Percentiles rank a stretch among this genome's conserved stretches.
These are phyloP conservation scores for Penicillium parvum DNA, from an alignment of 495 filamentous ascomycete genomes.

Conservation along the genomic window DNA sequence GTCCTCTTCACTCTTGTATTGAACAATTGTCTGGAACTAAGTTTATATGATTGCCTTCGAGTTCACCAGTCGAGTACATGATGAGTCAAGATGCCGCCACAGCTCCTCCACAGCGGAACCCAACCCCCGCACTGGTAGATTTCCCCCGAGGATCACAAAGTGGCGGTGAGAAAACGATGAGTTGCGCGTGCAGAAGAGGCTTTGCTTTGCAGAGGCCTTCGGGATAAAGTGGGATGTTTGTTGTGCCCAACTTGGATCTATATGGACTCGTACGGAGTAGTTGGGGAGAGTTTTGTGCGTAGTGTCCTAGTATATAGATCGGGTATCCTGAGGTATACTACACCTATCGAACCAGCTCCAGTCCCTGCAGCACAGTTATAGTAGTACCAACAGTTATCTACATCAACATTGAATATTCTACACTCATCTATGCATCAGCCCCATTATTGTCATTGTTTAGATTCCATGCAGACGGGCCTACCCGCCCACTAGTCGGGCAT, in stretches of 20 bases:
- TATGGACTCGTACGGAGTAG: too few species aligned
- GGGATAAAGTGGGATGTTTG: neutral
- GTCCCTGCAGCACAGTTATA: too few species aligned
- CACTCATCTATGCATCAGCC: neutral
- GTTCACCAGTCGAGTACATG: neutral
- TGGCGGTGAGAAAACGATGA: conserved; percentile 26
- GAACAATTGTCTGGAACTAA: too few species aligned
- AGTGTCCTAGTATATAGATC: neutral
- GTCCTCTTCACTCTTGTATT: too few species aligned
- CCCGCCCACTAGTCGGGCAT: conserved; percentile 21
- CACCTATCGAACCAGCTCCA: too few species aligned
- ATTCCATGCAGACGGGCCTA: conserved; percentile 16
- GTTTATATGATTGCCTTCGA: too few species aligned
- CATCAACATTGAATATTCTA: too few species aligned
- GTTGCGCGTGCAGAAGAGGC: conserved; percentile 14
- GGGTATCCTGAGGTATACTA: too few species aligned
- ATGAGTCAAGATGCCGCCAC: conserved; percentile 6
- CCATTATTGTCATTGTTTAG: neutral
- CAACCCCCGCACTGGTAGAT: conserved; percentile 10
- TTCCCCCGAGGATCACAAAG: conserved; percentile 9
- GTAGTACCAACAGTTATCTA: too few species aligned
- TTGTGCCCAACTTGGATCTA: neutral
- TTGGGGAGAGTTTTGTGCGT: too few species aligned
- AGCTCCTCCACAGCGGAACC: conserved; percentile 14
- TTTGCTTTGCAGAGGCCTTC: conserved; percentile 1